A percentile compares a stretch with the other conserved stretches of the same genome.
These are phyloP conservation scores for Penicillium verrucosum DNA, from an alignment of 2,329 filamentous ascomycete species.

Conservation along the genomic window DNA sequence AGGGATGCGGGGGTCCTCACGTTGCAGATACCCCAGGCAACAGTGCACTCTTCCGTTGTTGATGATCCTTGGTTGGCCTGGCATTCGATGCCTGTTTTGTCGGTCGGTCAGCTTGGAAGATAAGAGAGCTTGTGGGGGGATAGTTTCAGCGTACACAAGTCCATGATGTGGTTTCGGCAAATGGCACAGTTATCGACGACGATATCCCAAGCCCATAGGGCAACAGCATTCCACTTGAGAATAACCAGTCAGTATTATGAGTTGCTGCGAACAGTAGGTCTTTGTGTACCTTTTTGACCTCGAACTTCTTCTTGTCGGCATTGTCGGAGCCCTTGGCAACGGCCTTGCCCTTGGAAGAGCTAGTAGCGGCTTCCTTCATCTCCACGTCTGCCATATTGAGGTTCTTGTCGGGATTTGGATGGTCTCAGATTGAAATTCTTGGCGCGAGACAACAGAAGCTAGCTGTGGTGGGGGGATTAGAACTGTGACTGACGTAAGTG, in stretches of 20 bases:
- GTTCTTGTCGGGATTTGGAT: neutral
- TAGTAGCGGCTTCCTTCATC: slow-evolving; percentile 73
- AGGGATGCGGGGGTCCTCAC: slow-evolving; percentile 55
- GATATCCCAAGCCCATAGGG: slow-evolving; percentile 98
- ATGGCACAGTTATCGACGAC: slow-evolving; percentile 99
- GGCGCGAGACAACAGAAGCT: slow-evolving; percentile 4
- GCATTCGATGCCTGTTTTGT: slow-evolving; percentile 77
- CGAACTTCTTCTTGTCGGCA: slow-evolving; percentile 87
- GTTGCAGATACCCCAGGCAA: slow-evolving; percentile 99
- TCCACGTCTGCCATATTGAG: slow-evolving; percentile 84
- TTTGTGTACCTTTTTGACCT: slow-evolving; percentile 86
- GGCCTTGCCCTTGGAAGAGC: slow-evolving; percentile 52
- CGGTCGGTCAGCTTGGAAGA: slow-evolving; percentile 16
- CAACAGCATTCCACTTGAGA: slow-evolving; percentile 90
- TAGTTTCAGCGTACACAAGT: slow-evolving; percentile 66
- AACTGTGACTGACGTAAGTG: slow-evolving; percentile 11
- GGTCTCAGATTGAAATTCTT: slow-evolving; percentile 7
- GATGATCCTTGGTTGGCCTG: slow-evolving; percentile 98
- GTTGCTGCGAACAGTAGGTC: slow-evolving; percentile 6
- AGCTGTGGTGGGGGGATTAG: slow-evolving; percentile 8
- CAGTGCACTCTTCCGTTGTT: slow-evolving; percentile 96
- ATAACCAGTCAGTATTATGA: slow-evolving; percentile 16
- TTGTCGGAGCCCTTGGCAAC: slow-evolving; percentile 54
- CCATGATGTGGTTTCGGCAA: slow-evolving; percentile 99
- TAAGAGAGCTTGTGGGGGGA: neutral